Percentiles rank a stretch among this genome's conserved stretches.
phyloP scores from a whole-genome alignment of 2,329 filamentous ascomycete species.

The Sordariomycetes sp. region DNA sequence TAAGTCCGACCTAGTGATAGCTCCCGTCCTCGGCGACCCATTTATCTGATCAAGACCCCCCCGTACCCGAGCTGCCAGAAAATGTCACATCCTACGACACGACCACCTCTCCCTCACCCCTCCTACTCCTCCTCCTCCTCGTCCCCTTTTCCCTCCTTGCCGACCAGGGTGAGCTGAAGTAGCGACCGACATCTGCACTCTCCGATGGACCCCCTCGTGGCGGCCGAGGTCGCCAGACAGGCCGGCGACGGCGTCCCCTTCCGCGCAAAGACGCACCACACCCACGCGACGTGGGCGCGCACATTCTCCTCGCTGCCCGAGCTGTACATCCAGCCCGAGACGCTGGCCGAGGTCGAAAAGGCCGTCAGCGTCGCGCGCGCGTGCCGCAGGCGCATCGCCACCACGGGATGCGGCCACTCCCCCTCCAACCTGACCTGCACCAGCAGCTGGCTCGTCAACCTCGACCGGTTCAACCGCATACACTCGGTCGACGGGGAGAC shows the following conservation, averaged over 20 bases:
- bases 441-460: constrained; percentile 87
- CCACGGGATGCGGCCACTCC: constrained; percentile 86
- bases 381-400: constrained; percentile 73
- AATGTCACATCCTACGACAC: too few relatives aligned
- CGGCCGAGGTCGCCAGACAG: constrained; percentile 19
- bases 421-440: constrained; percentile 89
- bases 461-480: constrained; percentile 73
- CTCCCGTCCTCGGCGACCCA: too few relatives aligned
- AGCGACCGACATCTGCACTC: too few relatives aligned
- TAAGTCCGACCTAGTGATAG: too few relatives aligned
- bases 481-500: constrained; percentile 58
- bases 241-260: constrained; percentile 52
- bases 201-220: constrained; percentile 25
- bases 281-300: constrained; percentile 89
- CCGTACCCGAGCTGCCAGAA: too few relatives aligned
- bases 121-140: too few relatives aligned
- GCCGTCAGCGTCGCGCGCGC: constrained; percentile 69
- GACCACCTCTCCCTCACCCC: too few relatives aligned
- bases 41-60: too few relatives aligned
- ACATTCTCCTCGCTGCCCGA: constrained; percentile 87
- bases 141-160: too few relatives aligned
- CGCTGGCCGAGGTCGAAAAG: constrained; percentile 74
- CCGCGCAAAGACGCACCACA: constrained; percentile 60
- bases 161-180: too few relatives aligned
- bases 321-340: constrained; percentile 80